phyloP scores from a whole-genome alignment of 2,329 filamentous ascomycete genomes.

The Tolypocladium amazonense region DNA sequence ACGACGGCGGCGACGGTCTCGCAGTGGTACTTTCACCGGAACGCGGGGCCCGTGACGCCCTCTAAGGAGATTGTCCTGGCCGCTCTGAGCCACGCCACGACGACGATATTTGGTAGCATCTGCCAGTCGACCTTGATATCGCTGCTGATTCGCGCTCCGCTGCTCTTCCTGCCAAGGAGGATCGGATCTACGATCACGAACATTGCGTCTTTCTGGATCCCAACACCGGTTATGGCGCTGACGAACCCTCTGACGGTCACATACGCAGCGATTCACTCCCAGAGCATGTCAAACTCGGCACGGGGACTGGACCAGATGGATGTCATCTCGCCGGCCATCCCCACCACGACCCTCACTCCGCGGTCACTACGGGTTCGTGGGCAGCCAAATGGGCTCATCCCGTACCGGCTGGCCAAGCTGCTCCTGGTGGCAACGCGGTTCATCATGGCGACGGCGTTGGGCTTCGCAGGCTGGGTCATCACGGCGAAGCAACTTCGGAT shows the following conservation, averaged over 20 bases:
- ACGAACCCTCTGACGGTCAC: slow-evolving; percentile 89
- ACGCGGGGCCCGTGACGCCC: slow-evolving; percentile 65
- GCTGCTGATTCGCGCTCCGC: slow-evolving; percentile 70
- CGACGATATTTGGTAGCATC: slow-evolving; percentile 85
- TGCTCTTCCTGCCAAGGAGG: slow-evolving; percentile 72
- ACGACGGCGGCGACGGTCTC: slow-evolving; percentile 92
- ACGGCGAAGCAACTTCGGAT: slow-evolving; percentile 72
- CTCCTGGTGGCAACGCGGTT: slow-evolving; percentile 83
- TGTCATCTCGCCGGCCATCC: slow-evolving; percentile 62
- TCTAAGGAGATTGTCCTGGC: slow-evolving; percentile 75
- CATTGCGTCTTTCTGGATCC: slow-evolving; percentile 69
- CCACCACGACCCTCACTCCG: slow-evolving; percentile 61
- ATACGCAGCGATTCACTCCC: slow-evolving; percentile 87
- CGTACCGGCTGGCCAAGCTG: slow-evolving; percentile 85
- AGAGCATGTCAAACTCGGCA: slow-evolving; percentile 67
- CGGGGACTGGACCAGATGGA: slow-evolving; percentile 72
- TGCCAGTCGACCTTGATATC: slow-evolving; percentile 77
- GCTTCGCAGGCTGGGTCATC: slow-evolving; percentile 93
- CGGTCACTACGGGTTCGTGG: slow-evolving; percentile 34
- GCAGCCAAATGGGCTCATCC: slow-evolving; percentile 50
- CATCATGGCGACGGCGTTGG: slow-evolving; percentile 81
- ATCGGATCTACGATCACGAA: slow-evolving; percentile 55
- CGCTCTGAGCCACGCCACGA: slow-evolving; percentile 69
- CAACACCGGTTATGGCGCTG: slow-evolving; percentile 72
- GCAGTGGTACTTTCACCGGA: slow-evolving; percentile 98